Percentiles rank a stretch among this genome's conserved stretches.
phyloP scores from a whole-genome alignment of 1,139 yeast species.

The Magnusiomyces clavatus region DNA sequence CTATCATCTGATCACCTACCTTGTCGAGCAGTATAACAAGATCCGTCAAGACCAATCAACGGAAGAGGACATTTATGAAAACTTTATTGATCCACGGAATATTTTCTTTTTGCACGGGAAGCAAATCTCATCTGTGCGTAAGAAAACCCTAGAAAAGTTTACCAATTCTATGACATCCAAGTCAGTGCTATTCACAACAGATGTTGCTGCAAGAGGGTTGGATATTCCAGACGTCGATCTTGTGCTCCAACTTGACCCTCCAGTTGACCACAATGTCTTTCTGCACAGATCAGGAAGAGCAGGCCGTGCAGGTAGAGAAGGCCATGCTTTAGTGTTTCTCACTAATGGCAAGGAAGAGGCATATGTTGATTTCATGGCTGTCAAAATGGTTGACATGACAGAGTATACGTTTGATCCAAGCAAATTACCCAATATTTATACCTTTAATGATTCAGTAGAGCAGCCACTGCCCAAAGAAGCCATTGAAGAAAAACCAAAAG shows the following conservation, averaged over 20 bases:
- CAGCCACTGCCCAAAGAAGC: no score
- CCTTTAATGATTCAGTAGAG: not conserved
- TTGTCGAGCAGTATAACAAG: slow-evolving; percentile 25
- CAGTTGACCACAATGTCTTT: slow-evolving; percentile 82
- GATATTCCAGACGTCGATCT: slow-evolving; percentile 90
- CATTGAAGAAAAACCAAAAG: no score
- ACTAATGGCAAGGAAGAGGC: slow-evolving; percentile 73
- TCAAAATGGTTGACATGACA: slow-evolving; percentile 53
- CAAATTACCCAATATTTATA: slow-evolving; percentile 15
- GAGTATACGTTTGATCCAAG: slow-evolving; percentile 30
- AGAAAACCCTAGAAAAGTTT: slow-evolving; percentile 60
- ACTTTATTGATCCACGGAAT: no score
- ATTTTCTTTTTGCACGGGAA: slow-evolving; percentile 71
- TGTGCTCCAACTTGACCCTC: slow-evolving; percentile 84
- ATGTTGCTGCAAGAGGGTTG: slow-evolving; percentile 79
- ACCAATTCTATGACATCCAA: slow-evolving; percentile 38
- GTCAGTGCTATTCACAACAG: slow-evolving; percentile 51
- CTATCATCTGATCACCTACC: slow-evolving; percentile 46
- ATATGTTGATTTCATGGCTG: slow-evolving; percentile 70
- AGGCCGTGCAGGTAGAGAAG: slow-evolving; percentile 80
- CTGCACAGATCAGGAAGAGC: slow-evolving; percentile 90
- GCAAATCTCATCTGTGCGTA: slow-evolving; percentile 62
- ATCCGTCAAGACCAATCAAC: slow-evolving; percentile 8
- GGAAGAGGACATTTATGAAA: slow-evolving; percentile 14
- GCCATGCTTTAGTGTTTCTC: slow-evolving; percentile 68